Percentiles rank a stretch among this genome's conserved stretches.
These are phyloP conservation scores for Phanerochaete carnosa DNA, from an alignment of 768 basidiomycete genomes.

Conservation along the genomic window DNA sequence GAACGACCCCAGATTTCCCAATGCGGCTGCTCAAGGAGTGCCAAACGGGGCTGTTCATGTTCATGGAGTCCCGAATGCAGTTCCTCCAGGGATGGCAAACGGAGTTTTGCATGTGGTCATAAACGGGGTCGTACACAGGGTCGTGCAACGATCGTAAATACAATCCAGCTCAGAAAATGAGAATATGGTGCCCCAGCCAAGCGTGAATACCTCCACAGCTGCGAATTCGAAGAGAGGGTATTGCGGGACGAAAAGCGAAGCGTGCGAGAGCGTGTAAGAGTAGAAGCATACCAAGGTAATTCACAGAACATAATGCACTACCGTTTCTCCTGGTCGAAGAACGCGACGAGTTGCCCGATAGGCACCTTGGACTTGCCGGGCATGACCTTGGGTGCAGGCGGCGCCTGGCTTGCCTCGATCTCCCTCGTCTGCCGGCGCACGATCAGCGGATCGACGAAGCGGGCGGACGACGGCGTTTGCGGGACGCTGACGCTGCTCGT, in stretches of 20 bases:
- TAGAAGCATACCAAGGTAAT: background rate
- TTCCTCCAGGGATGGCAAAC: background rate
- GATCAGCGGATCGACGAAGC: slow-evolving; percentile 78
- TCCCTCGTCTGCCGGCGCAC: slow-evolving; percentile 60
- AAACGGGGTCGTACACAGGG: background rate
- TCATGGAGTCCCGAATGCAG: no score
- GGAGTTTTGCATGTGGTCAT: background rate
- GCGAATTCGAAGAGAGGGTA: background rate
- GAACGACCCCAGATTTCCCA: background rate
- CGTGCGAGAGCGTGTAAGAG: background rate
- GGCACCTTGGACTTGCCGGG: slow-evolving; percentile 58
- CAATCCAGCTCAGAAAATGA: background rate
- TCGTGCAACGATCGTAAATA: slow-evolving; percentile 1
- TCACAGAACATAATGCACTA: background rate
- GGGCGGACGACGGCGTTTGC: slow-evolving; percentile 33
- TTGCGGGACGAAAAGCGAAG: background rate
- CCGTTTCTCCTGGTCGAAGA: slow-evolving; percentile 53
- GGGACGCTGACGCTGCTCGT: slow-evolving; percentile 15
- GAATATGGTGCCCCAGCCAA: background rate
- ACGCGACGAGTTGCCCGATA: slow-evolving; percentile 78
- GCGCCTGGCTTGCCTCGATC: slow-evolving; percentile 35
- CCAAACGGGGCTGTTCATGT: background rate
- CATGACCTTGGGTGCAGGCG: slow-evolving; percentile 40
- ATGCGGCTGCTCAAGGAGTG: background rate
- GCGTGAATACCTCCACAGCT: background rate